Conservation (phyloP, 2,329 filamentous ascomycete species). For the Gaeumannomyces tritici region DNA sequence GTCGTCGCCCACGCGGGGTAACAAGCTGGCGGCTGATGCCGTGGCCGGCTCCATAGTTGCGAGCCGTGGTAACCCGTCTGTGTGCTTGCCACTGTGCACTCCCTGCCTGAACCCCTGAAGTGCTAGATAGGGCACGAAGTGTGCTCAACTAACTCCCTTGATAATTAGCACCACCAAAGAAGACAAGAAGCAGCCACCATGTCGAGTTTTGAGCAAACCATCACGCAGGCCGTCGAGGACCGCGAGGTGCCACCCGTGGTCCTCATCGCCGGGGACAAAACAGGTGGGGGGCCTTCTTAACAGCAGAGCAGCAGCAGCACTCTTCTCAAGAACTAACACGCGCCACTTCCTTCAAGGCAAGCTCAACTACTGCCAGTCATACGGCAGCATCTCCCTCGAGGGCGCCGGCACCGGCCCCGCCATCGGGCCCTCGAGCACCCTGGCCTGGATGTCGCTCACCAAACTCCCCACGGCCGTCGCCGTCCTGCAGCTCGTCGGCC, state of each 20-base stretch:
- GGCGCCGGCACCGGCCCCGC: conserved; percentile 7
- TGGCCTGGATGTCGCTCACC: conserved; percentile 24
- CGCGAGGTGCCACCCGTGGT: conserved; percentile 11
- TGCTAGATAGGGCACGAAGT: too few relatives aligned
- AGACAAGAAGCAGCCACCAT: neutral
- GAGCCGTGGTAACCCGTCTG: too few relatives aligned
- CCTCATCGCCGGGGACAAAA: conserved; percentile 10
- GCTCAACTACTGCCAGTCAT: conserved; percentile 14
- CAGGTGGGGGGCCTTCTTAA: too few relatives aligned
- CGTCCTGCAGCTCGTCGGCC: conserved; percentile 36
- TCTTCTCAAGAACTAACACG: neutral
- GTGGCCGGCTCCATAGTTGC: too few relatives aligned
- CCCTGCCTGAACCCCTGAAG: too few relatives aligned
- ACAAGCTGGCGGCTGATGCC: too few relatives aligned
- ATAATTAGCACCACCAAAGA: too few relatives aligned
- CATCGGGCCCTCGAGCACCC: conserved; percentile 17
- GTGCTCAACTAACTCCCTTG: too few relatives aligned
- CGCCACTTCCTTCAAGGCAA: conserved; percentile 12
- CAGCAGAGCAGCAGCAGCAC: too few relatives aligned
- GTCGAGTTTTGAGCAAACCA: conserved; percentile 9
- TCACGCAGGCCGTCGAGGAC: conserved; percentile 11
- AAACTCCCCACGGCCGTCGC: conserved; percentile 36
- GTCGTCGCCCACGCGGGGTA: too few relatives aligned
- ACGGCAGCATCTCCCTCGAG: conserved; percentile 10
- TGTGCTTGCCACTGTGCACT: too few relatives aligned